Conservation (phyloP, 805 yeast genomes). For the Suhomyces tanzawaensis region DNA sequence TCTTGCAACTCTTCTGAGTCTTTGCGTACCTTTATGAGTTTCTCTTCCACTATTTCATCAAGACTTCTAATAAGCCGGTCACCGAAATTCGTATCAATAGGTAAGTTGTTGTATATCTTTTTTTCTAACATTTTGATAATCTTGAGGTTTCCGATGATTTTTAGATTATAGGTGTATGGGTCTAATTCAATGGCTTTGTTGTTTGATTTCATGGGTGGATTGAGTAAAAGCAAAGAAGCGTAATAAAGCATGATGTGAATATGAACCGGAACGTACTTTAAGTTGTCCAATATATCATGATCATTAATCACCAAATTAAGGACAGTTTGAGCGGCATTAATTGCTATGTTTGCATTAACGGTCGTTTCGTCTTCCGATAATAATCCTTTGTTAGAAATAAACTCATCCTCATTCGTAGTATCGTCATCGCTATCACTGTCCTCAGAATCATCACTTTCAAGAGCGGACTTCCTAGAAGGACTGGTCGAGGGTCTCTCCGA, state of each 20-base stretch:
- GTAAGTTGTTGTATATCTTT: slow-evolving; percentile 43
- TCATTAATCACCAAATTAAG: slow-evolving; percentile 58
- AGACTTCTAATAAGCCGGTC: slow-evolving; percentile 36
- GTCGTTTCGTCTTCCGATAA: slow-evolving; percentile 32
- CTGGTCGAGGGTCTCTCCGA: background rate
- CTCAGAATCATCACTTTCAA: slow-evolving; percentile 6
- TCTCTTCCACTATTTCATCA: slow-evolving; percentile 32
- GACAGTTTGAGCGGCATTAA: slow-evolving; percentile 62
- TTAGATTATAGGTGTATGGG: slow-evolving; percentile 21
- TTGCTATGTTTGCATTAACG: slow-evolving; percentile 49
- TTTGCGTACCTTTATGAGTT: slow-evolving; percentile 15
- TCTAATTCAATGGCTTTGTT: slow-evolving; percentile 22
- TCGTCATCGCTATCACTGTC: slow-evolving; percentile 17
- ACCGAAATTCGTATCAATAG: slow-evolving; percentile 55
- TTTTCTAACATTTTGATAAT: slow-evolving; percentile 44
- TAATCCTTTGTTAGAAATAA: slow-evolving; percentile 30
- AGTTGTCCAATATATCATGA: slow-evolving; percentile 52
- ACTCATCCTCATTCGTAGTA: slow-evolving; percentile 26
- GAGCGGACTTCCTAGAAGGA: background rate
- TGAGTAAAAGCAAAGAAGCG: slow-evolving; percentile 56
- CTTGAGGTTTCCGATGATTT: slow-evolving; percentile 37
- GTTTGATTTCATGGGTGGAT: slow-evolving; percentile 40
- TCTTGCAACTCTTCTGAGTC: slow-evolving; percentile 21
- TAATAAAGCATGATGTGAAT: slow-evolving; percentile 70
- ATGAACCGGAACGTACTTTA: slow-evolving; percentile 68